Base-by-base conservation (phyloP, 805 yeast genomes). In the Ogataea degrootiae region DNA sequence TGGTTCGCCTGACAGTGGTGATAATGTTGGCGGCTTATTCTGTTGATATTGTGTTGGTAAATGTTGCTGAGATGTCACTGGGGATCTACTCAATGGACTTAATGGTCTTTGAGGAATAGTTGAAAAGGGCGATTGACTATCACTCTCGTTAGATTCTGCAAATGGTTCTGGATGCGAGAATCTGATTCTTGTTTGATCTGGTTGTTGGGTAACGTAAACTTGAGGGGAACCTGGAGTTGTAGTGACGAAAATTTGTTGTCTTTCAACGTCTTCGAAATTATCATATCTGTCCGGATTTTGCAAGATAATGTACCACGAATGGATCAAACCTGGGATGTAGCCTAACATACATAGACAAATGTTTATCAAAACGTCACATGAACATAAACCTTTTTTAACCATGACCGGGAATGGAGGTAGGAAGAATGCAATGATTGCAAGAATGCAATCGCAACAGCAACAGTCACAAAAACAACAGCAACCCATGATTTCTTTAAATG, bases 391-490 rank as follows among this genome's bases (percentile, higher is more conserved):
- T 46, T 85, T 73, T 61, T 85, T 84, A 52, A 86, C 68, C 58
- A 80, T 73, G 17, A 87, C 96, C 1, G 96, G 89, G 45, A 87
- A 62, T 1, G 95, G 95, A 1, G 96, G 96, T 57, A 84, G 73
- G 56, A 87, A 63, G 42, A 87, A 75, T 1, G 94, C 87, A 42
- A 87, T 57, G 9, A 87, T 68, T 16, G 83, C 85, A 40, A 87
- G 73, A 16, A 85, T 62, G 64, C 86, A 80, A 61, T 87, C 95
- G 44, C 75, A 65, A 49, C 72, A 71, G 44, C 62, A 56, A 42
- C 61, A 69, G 47, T 65, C 62, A 38, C 66, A 62, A 44, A 55
- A 60, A 45, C 68, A 62, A 37, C 54, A 50, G 45, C 66, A 62
- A 36, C 39, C 35, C 21, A 33, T 23, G 21, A 39, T 39, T 23